Percentiles rank a stretch among this genome's conserved stretches.
phyloP scores from a whole-genome alignment of 306 rosid genomes.

The Trifolium dubium region DNA sequence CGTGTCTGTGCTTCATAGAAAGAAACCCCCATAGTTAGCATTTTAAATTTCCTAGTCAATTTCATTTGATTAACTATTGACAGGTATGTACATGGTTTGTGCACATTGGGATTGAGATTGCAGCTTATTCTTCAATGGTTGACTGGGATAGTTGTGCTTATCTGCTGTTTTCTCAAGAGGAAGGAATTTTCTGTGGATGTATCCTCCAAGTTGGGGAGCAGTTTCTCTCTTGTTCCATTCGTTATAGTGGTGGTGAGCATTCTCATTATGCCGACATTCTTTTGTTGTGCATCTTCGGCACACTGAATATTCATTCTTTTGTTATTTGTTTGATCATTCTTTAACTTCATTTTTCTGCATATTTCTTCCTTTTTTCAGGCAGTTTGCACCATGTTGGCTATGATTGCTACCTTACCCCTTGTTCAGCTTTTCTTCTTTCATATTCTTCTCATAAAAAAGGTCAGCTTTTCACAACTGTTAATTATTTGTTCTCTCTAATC shows the following conservation, averaged over 20 bases:
- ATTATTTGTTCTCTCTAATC: neutral
- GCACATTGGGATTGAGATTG: constrained; percentile 92
- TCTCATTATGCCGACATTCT: constrained; percentile 34
- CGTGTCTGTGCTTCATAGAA: constrained; percentile 8
- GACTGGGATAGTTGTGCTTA: constrained; percentile 87
- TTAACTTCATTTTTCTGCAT: neutral
- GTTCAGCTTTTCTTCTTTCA: constrained; percentile 96
- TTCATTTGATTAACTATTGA: constrained; percentile 79
- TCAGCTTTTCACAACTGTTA: constrained; percentile 23
- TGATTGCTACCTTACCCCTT: constrained; percentile 93
- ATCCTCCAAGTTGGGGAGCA: constrained; percentile 88
- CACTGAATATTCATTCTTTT: neutral
- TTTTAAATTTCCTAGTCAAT: constrained; percentile 71
- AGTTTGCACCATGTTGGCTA: constrained; percentile 86
- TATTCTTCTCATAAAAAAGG: constrained; percentile 95
- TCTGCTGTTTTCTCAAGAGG: constrained; percentile 87
- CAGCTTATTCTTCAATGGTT: constrained; percentile 99
- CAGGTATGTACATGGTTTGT: constrained; percentile 86
- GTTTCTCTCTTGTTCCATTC: constrained; percentile 86
- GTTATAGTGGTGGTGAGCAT: constrained; percentile 83
- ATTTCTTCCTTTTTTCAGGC: constrained; percentile 57
- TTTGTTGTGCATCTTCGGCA: neutral
- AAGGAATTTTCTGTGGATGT: constrained; percentile 73
- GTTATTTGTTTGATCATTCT: neutral
- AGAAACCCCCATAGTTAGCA: constrained; percentile 54